Base-by-base conservation (phyloP, 2,329 filamentous ascomycete genomes). In the Colletotrichum lini region DNA sequence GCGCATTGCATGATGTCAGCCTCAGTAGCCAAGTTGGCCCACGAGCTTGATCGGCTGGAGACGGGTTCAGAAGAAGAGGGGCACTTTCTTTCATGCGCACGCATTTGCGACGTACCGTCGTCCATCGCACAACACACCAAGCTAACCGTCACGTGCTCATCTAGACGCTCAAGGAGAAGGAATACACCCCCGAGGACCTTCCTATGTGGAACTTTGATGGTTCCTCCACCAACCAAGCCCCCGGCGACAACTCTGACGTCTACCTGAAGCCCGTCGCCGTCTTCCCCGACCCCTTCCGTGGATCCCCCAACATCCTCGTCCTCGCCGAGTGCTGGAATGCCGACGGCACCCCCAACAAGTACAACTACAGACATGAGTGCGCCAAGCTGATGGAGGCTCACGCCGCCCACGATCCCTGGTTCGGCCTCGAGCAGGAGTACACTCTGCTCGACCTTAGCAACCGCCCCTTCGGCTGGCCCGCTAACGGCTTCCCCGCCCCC, bases 301-400 rank as follows among this genome's bases (percentile, higher is more conserved):
- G 91, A 73, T 91, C 91, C 72, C 93, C 95, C 85, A 98, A 98
- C 89, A 93, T 98, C 83, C 91, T 98, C 78, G 96, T 98, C 78
- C 93, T 98, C 79, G 90, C 92, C 81, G 96, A 98, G 88, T 97
- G 94, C 84, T 98, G 94, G 93, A 95, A 96, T 82, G 88, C 93
- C 75, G 95, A 98, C 84, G 95, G 95, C 81, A 94, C 91, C 74
- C 96, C 96, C 84, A 99, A 98, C 92, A 95, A 97, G 85, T 98
- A 90, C 93, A 99, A 99, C 93, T 94, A 92, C 92, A 94, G 96
- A 77, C 93, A 98, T 82, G 96, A 98, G 80, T 93, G 92, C 79
- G 90, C 90, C 80, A 93, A 96, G 84, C 88, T 98, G 78, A 97
- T 98, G 94, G 91, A 96, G 84, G 89, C 91, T 74, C 91, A 98